Percentiles rank a stretch among this genome's conserved stretches.
Conservation (phyloP, 2,329 filamentous ascomycete genomes). For the Paecilomyces variotii region DNA sequence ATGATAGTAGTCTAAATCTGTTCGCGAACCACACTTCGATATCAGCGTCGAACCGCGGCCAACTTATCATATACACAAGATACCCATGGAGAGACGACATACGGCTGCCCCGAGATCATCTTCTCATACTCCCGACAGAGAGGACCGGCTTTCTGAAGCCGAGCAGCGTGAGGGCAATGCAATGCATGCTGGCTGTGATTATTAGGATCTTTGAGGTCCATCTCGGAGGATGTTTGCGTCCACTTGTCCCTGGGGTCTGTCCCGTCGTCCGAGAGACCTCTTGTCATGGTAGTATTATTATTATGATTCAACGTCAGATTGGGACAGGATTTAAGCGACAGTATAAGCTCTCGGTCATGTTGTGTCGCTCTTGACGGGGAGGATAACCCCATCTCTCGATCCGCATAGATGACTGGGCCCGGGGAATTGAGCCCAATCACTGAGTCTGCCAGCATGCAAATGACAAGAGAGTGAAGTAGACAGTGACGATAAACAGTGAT, state of each 20-base stretch:
- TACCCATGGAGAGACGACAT: slow-evolving; percentile 1
- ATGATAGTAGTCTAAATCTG: slow-evolving; percentile 6
- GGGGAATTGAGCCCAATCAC: background rate
- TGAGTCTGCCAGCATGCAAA: background rate
- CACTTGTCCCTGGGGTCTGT: background rate
- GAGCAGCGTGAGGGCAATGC: background rate
- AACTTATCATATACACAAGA: background rate
- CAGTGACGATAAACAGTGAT: background rate
- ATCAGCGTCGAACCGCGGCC: background rate
- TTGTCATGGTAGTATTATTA: background rate
- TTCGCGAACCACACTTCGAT: background rate
- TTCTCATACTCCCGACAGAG: slow-evolving; percentile 5
- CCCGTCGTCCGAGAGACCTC: background rate
- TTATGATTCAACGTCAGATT: background rate
- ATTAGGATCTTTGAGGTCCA: background rate
- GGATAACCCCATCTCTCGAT: background rate
- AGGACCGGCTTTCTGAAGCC: background rate
- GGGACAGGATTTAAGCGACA: background rate
- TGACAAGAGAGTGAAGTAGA: background rate
- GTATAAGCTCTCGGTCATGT: background rate
- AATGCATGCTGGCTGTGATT: background rate
- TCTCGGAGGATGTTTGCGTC: background rate
- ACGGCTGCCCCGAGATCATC: slow-evolving; percentile 8
- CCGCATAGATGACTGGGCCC: background rate
- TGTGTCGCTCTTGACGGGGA: background rate